Conservation (phyloP, 1,284 basidiomycete genomes). For the Serendipita sp. region DNA sequence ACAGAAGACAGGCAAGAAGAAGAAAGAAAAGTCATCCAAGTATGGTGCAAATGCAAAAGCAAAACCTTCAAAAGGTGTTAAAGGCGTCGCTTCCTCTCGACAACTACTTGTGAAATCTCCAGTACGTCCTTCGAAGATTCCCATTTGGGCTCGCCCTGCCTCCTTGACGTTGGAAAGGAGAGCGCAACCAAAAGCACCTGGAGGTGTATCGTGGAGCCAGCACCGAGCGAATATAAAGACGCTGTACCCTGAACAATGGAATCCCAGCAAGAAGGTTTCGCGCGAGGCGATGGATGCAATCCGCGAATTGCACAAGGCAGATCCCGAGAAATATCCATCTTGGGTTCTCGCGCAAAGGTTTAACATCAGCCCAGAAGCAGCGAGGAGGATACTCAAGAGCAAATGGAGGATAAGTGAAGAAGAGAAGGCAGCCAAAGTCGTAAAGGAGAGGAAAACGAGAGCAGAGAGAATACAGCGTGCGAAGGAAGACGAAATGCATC, state of each 20-base stretch:
- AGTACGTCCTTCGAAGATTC: not conserved
- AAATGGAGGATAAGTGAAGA: constrained; percentile 57
- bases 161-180: not conserved
- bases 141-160: not conserved
- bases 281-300: constrained; percentile 81
- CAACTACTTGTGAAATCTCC: not conserved
- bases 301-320: constrained; percentile 52
- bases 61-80: not conserved
- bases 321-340: constrained; percentile 57
- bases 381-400: constrained; percentile 70
- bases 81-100: not conserved
- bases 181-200: not conserved
- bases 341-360: constrained; percentile 65
- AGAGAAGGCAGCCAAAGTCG: constrained; percentile 37
- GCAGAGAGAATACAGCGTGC: constrained; percentile 19
- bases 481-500: not conserved
- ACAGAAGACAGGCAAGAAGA: not conserved
- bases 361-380: constrained; percentile 74
- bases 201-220: constrained; percentile 13
- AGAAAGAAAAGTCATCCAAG: not conserved
- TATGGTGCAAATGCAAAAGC: not conserved
- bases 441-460: constrained; percentile 40
- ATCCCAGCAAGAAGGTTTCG: constrained; percentile 75
- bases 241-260: constrained; percentile 67
- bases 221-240: constrained; percentile 46